Base-by-base conservation (phyloP, 768 basidiomycete species). In the Pisolithus sp. region DNA sequence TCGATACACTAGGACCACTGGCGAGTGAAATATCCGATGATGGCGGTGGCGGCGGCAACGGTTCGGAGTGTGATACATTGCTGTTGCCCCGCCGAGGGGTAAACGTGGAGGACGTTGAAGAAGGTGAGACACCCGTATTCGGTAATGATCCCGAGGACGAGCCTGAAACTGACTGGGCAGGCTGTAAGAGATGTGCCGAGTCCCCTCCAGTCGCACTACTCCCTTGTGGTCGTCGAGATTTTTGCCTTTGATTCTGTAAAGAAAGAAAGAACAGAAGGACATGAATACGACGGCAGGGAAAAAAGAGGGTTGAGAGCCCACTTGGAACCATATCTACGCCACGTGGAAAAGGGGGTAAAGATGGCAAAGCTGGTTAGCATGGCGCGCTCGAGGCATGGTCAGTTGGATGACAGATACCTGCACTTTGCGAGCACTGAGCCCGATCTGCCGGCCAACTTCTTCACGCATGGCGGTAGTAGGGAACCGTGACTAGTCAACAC, bases 351-450 rank as follows among this genome's bases (percentile, higher is more conserved):
- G 23, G 23, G 5, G 23, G 23, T 21, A 23, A 42, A 9, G 8
- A 42, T 13, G 13, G 23, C 41, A 24, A 24, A 20, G 50, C 52
- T 26, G 18, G 40, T 56, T 40, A 62, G 48, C 52, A 54, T 53
- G 30, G 50, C 36, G 48, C n/a, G 23, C 21, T 31, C 34, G 30
- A 21, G 31, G 41, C 49, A 49, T 48, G 52, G 7, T 23, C 41
- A 34, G 44, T 53, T 36, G 21, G 13, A 6, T 51, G 20, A 12
- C 13, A 76, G 85, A 63, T 60, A 87, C 89, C 81, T 93, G 90
- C 3, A 93, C 90, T 73, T 93, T 90, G 38, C 90, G 80, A 44
- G 89, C 89, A 64, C 89, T 91, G 62, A 93, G 71, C n/a, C 89
- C 90, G 58, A 93, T 93, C 34, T 86, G 76, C 21, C 85, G 81